Percentiles rank a stretch among this genome's conserved stretches.
These are phyloP conservation scores for Saposhnikovia divaricata DNA, from an alignment of 129 eudicot genomes.

Conservation along the genomic window DNA sequence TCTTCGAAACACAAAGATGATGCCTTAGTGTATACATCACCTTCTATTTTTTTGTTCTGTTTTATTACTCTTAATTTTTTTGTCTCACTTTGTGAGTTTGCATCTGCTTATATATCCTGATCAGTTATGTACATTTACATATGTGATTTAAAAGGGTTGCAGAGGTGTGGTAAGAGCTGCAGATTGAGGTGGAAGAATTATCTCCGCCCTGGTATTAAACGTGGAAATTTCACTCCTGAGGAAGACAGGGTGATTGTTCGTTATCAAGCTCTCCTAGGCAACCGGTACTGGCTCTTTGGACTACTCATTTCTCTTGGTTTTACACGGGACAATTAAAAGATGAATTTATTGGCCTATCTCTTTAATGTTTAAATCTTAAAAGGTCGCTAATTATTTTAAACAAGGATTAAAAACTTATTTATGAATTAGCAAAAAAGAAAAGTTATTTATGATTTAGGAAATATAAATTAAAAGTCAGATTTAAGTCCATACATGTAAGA, in stretches of 20 bases:
- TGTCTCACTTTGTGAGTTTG: not conserved
- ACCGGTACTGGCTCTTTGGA: not conserved
- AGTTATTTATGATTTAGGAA: no score
- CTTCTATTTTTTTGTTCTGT: no score
- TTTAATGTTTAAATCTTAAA: no score
- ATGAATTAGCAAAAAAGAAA: no score
- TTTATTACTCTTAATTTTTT: no score
- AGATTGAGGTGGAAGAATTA: not conserved
- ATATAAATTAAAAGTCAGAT: no score
- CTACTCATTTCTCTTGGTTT: not conserved
- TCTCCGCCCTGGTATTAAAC: not conserved
- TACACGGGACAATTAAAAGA: not conserved
- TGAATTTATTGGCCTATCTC: no score
- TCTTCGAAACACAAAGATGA: not conserved
- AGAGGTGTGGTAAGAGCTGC: not conserved
- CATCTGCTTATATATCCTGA: not conserved
- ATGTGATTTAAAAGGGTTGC: not conserved
- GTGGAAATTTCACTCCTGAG: not conserved
- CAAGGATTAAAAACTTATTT: no score
- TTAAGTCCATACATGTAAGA: not conserved
- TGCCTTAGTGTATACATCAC: no score
- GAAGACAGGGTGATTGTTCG: not conserved
- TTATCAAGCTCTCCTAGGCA: not conserved
- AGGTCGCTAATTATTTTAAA: no score
- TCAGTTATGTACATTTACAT: not conserved